Evolutionary conservation across 179 eudicot species (phyloP), one percentile per base, ranked within the genome.

Genomic region (Spinacia oleracea): DNA sequence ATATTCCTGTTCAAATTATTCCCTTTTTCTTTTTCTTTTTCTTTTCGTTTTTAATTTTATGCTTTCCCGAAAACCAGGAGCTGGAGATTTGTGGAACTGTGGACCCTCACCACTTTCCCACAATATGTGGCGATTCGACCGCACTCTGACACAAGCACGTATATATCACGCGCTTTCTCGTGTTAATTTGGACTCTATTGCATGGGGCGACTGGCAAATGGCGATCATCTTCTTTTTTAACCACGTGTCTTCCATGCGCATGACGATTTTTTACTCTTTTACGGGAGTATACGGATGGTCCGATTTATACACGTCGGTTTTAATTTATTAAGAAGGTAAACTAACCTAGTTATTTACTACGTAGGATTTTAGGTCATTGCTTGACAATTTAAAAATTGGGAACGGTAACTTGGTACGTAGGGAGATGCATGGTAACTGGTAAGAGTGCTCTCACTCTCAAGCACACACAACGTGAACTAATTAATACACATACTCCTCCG

Each of bases 71-170:
- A 86, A 87, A 91, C 88, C 86, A 83, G 96, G 95, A 87, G 89
- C 81, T 21, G 76, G 78, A 51, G 43, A 70, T 38, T 1, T 7
- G 68, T 83, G 78, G 63, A 7, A 16, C 45, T 59, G 82, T 58
- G 85, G 79, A 43, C 75, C 74, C 81, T 29, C 63, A 1, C 18
- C 4, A 29, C 25, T 21, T 4, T 64, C 72, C 79, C 63, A 62
- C 51, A n/a, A 27, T 59, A 86, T 83, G 94, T 86, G 94, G 89
- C 91, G 89, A 88, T 87, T 85, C 97, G 97, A 86, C 89, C 90
- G 89, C 87, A 80, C 78, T 31, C 94, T 88, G 90, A 86, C 85
- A 86, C 9, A 23, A 6, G 53, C 88, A 76, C 84, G 92, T 90
- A 85, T 0, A 0, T 0, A 0, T 31, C 97, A 90, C 97, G 97